Conservation (phyloP, 495 filamentous ascomycete genomes). For the Patellaria atrata region DNA sequence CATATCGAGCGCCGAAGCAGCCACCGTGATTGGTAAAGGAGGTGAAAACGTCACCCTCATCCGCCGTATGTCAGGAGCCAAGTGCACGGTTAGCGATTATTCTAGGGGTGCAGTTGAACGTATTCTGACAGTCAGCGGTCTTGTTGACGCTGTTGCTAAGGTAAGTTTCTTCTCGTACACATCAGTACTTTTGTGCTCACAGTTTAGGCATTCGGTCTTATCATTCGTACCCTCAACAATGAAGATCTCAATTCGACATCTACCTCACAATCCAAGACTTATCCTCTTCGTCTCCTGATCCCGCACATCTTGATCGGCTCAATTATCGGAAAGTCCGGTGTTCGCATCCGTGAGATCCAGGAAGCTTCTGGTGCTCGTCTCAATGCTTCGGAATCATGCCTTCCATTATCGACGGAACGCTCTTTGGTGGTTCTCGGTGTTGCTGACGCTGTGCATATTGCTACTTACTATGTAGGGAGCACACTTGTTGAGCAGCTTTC, state of each 20-base stretch:
- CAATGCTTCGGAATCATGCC: conserved; percentile 87
- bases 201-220: conserved; percentile 81
- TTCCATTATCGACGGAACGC: conserved; percentile 86
- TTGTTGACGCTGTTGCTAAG: conserved; percentile 93
- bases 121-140: conserved; percentile 90
- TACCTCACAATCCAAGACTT: conserved; percentile 86
- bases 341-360: conserved; percentile 95
- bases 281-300: conserved; percentile 86
- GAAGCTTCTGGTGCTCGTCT: conserved; percentile 92
- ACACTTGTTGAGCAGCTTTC: conserved; percentile 93
- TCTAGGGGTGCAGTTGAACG: conserved; percentile 90
- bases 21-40: conserved; percentile 95
- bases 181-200: conserved; percentile 7
- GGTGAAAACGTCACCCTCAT: conserved; percentile 97
- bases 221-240: conserved; percentile 95
- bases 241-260: conserved; percentile 78
- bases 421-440: conserved; percentile 60
- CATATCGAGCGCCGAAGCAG: conserved; percentile 92
- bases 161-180: conserved; percentile 37
- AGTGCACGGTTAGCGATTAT: conserved; percentile 97
- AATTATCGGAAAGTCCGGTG: conserved; percentile 93
- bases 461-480: conserved; percentile 93
- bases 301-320: conserved; percentile 96
- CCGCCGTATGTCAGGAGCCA: conserved; percentile 77
- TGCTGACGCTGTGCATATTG: conserved; percentile 77